phyloP scores from a whole-genome alignment of 202 grass and related monocot genomes.

The Tripidium arundinaceum region DNA sequence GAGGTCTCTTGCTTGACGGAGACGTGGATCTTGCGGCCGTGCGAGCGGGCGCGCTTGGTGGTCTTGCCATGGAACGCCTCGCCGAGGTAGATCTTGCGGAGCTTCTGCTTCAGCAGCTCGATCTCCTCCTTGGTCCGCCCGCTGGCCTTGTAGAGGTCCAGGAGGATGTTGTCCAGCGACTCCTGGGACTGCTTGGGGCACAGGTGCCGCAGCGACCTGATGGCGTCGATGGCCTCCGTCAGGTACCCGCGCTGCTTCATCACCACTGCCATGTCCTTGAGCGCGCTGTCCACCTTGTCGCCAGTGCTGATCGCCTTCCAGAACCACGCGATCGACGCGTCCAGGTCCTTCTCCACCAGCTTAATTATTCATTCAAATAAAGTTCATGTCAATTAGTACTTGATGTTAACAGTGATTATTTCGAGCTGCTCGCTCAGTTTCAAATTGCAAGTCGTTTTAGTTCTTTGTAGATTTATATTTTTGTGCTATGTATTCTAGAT shows the following conservation, averaged over 20 bases:
- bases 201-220: conserved; percentile 70
- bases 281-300: conserved; percentile 77
- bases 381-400: neutral
- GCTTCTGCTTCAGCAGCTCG: conserved; percentile 81
- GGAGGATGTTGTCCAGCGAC: conserved; percentile 85
- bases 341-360: conserved; percentile 89
- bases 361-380: neutral
- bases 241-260: conserved; percentile 84
- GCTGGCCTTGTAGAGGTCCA: conserved; percentile 68
- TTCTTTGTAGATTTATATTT: no score
- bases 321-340: conserved; percentile 81
- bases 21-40: conserved; percentile 88
- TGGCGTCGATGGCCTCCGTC: conserved; percentile 66
- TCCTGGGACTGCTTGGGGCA: conserved; percentile 79
- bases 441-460: no score
- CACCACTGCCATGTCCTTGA: conserved; percentile 97
- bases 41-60: conserved; percentile 69
- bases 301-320: conserved; percentile 76
- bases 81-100: conserved; percentile 77
- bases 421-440: no score
- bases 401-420: no score
- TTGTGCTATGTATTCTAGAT: no score
- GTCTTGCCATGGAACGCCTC: conserved; percentile 68
- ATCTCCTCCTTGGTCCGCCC: conserved; percentile 83
- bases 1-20: conserved; percentile 87